A percentile compares a stretch with the other conserved stretches of the same genome.
Evolutionary conservation across 148 eudicot genomes (phyloP).

Genomic region (Chenopodium quinoa): DNA sequence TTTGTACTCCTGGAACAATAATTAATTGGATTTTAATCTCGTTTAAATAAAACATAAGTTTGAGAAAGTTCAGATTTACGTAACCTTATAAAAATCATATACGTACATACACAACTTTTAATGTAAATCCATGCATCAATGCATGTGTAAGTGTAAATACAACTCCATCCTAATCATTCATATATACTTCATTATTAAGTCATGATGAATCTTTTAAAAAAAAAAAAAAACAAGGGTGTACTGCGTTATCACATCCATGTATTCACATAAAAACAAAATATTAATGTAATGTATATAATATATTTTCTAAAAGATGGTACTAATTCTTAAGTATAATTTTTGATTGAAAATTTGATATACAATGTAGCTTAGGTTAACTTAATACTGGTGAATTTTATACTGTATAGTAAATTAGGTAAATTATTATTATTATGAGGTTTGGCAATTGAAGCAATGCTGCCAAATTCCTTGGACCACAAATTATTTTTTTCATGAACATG

Average conservation of each 20-base stretch:
- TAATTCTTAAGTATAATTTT: background rate
- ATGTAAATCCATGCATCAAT: background rate
- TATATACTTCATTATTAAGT: background rate
- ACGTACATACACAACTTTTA: background rate
- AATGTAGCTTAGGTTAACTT: background rate
- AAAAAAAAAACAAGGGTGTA: too few species aligned
- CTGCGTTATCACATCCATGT: background rate
- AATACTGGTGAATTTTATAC: background rate
- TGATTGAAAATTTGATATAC: background rate
- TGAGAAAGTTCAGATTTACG: background rate
- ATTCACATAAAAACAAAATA: background rate
- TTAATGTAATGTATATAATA: too few species aligned
- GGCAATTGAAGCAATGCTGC: background rate
- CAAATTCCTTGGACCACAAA: constrained; percentile 17
- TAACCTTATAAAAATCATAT: too few species aligned
- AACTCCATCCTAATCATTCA: background rate
- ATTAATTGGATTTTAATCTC: background rate
- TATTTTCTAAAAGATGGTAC: too few species aligned
- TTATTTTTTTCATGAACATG: constrained; percentile 7
- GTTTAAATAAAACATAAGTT: background rate
- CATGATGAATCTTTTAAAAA: background rate
- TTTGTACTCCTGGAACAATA: constrained; percentile 62
- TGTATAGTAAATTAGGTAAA: too few species aligned
- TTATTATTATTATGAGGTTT: background rate
- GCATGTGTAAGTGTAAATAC: background rate